Percentiles rank a stretch among this genome's conserved stretches.
These are phyloP conservation scores for Hypoxylon fragiforme DNA, from an alignment of 495 filamentous ascomycete genomes.

Conservation along the genomic window DNA sequence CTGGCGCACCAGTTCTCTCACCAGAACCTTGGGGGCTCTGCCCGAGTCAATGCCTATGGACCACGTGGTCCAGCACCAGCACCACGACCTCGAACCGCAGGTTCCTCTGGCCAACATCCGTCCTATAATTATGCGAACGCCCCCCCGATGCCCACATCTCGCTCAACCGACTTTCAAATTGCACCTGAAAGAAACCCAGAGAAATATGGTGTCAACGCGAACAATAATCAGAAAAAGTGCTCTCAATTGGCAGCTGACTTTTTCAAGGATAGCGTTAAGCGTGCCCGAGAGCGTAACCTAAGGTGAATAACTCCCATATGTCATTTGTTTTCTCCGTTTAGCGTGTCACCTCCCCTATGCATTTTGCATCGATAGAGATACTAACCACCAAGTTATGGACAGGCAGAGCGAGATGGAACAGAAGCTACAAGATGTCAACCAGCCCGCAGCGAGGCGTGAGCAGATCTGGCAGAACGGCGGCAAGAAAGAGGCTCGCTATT, in stretches of 20 bases:
- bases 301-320: too few species aligned
- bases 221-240: constrained; percentile 76
- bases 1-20: constrained; percentile 95
- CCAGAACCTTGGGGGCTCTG: constrained; percentile 81
- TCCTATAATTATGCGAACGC: constrained; percentile 68
- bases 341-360: too few species aligned
- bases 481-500: constrained; percentile 83
- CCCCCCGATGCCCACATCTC: constrained; percentile 59
- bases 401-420: constrained; percentile 91
- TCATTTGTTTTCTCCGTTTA: too few species aligned
- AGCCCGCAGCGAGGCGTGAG: constrained; percentile 74
- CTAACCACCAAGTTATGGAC: constrained; percentile 9
- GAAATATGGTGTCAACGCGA: constrained; percentile 63
- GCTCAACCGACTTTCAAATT: constrained; percentile 52
- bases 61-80: constrained; percentile 69
- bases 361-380: not conserved
- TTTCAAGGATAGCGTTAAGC: constrained; percentile 94
- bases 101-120: constrained; percentile 59
- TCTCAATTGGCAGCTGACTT: constrained; percentile 80
- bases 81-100: constrained; percentile 78
- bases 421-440: constrained; percentile 70
- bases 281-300: constrained; percentile 86
- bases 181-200: constrained; percentile 75
- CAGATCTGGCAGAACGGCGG: constrained; percentile 76
- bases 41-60: constrained; percentile 66